Conservation (phyloP, 2,329 filamentous ascomycete genomes). For the Paraphaeosphaeria minitans region DNA sequence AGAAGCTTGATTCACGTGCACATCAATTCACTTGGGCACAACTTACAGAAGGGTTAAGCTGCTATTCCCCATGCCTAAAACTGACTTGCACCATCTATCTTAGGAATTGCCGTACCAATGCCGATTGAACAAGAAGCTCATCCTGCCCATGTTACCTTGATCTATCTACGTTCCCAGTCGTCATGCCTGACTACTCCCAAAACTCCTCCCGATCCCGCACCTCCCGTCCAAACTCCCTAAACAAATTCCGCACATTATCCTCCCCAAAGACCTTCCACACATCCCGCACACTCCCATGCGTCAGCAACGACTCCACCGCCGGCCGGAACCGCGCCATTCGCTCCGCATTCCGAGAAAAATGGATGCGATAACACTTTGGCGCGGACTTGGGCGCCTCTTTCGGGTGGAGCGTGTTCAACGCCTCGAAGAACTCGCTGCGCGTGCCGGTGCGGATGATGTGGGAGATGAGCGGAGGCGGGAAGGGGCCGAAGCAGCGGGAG, state of each 20-base stretch:
- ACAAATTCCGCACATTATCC: not conserved
- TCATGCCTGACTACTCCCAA: not conserved
- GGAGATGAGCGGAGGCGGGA: not conserved
- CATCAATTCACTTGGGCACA: too few relatives aligned
- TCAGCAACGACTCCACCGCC: not conserved
- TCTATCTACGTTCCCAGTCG: not conserved
- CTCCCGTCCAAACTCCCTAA: not conserved
- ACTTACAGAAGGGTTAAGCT: too few relatives aligned
- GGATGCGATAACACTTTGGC: not conserved
- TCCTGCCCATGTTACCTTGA: not conserved
- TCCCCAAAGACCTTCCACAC: not conserved
- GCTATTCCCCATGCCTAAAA: too few relatives aligned
- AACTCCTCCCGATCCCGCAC: not conserved
- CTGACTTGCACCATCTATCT: too few relatives aligned
- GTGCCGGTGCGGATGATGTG: not conserved
- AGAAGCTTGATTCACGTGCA: too few relatives aligned
- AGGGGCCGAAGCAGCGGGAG: not conserved
- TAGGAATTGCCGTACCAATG: too few relatives aligned
- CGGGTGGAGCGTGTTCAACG: not conserved
- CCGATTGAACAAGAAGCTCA: not conserved
- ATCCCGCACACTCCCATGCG: not conserved
- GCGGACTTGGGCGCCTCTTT: not conserved
- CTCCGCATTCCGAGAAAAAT: not conserved
- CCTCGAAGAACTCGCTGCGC: not conserved
- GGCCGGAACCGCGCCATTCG: not conserved